Evolutionary conservation across 352 stramenopile species (phyloP).

Genomic region (Phytophthora ramorum): DNA sequence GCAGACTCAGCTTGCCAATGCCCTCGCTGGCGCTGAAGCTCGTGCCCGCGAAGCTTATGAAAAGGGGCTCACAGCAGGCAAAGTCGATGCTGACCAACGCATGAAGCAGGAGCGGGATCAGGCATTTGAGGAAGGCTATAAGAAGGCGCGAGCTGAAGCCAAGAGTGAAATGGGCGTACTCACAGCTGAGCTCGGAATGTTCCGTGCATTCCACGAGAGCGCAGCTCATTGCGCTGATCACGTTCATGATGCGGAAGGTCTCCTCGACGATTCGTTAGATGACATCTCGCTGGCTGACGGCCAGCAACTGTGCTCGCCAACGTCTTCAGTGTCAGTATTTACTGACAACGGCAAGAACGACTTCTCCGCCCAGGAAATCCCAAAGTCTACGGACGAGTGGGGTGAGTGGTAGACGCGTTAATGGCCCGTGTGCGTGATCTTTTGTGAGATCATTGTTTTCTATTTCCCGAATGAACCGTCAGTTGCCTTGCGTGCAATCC

Average conservation of each 20-base stretch:
- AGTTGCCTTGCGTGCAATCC: constrained; percentile 5
- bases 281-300: constrained; percentile 50
- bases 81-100: constrained; percentile 45
- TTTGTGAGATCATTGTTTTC: constrained; percentile 10
- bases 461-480: constrained; percentile 27
- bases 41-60: constrained; percentile 50
- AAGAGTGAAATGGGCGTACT: constrained; percentile 53
- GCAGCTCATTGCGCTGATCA: constrained; percentile 41
- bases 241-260: constrained; percentile 19
- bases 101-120: constrained; percentile 40
- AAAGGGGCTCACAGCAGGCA: constrained; percentile 43
- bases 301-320: constrained; percentile 43
- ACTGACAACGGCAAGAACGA: constrained; percentile 51
- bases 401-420: constrained; percentile 61
- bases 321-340: constrained; percentile 53
- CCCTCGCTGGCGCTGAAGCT: constrained; percentile 38
- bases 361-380: constrained; percentile 13
- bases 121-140: constrained; percentile 47
- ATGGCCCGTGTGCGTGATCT: constrained; percentile 14
- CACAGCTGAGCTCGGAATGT: constrained; percentile 53
- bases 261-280: constrained; percentile 43
- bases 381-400: constrained; percentile 60
- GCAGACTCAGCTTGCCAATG: constrained; percentile 46
- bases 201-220: constrained; percentile 57
- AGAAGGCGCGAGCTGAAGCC: constrained; percentile 40